A percentile compares a stretch with the other conserved stretches of the same genome.
These are phyloP conservation scores for Cystobasidium sp. DNA, from an alignment of 1,284 basidiomycete species.

Conservation along the genomic window DNA sequence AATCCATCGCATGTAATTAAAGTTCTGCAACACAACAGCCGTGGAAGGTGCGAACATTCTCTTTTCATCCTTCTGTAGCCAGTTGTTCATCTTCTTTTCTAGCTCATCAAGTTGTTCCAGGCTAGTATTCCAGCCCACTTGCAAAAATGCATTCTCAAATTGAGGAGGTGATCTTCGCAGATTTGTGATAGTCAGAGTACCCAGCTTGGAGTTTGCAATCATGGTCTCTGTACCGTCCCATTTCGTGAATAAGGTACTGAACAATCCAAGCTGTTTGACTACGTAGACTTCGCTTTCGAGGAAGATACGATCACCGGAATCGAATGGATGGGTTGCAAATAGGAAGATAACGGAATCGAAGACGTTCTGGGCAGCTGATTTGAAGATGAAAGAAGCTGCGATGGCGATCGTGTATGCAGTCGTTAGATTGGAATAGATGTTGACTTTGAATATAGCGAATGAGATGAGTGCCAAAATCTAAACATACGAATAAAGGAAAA, in stretches of 20 bases:
- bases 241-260: conserved; percentile 45
- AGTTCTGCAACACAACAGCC: conserved; percentile 21
- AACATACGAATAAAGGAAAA: background rate
- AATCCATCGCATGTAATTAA: conserved; percentile 43
- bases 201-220: conserved; percentile 47
- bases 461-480: conserved; percentile 37
- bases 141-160: conserved; percentile 44
- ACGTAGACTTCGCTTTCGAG: conserved; percentile 45
- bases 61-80: conserved; percentile 48
- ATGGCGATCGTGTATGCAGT: conserved; percentile 48
- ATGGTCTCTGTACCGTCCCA: conserved; percentile 50
- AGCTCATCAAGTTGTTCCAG: conserved; percentile 48
- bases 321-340: conserved; percentile 48
- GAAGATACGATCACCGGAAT: conserved; percentile 47
- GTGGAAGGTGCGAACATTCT: conserved; percentile 42
- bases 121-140: conserved; percentile 48
- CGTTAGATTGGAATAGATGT: conserved; percentile 46
- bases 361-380: conserved; percentile 47
- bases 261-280: conserved; percentile 46
- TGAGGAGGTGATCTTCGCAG: conserved; percentile 36
- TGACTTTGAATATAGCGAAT: conserved; percentile 44
- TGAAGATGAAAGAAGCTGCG: conserved; percentile 48
- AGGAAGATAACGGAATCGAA: conserved; percentile 50
- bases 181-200: conserved; percentile 37
- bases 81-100: conserved; percentile 47